Evolutionary conservation across 768 basidiomycete genomes (phyloP), one percentile per base, ranked within the genome.

Genomic region (Hypholoma sublateritium): DNA sequence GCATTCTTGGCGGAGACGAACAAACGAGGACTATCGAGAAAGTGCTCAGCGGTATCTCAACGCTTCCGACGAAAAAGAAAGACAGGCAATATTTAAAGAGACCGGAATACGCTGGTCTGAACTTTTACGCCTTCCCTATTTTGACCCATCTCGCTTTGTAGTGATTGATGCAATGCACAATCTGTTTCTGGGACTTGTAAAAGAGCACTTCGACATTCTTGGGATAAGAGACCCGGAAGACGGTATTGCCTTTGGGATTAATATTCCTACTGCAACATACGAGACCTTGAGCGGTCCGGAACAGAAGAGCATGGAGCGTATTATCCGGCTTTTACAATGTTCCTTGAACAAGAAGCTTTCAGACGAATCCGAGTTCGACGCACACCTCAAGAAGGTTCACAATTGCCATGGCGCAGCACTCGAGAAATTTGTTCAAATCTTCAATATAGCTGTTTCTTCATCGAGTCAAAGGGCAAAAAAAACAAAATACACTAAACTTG

Each of bases 81-180:
- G 56, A 14, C 34, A 53, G 4, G 32, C 25, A 11, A 54, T 65
- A 6, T 62, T 62, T 45, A 59, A 68, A 8, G 39, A 45, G 21
- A 59, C 56, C 36, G 70, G 73, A 1, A 46, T 74, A 1, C 50
- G 68, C 0, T 77, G 65, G 50, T 62, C 63, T 1, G 63, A 65
- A 44, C 57, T 64, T 13, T 46, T 56, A 6, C 53, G 53, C 12
- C 65, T 78, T 11, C 69, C 72, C 0, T 77, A 77, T 59, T 77
- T 70, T 67, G 60, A 75, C 37, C 67, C 67, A 4, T 61, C 65
- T 5, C 24, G 17, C 1, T 69, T 60, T 34, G 51, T 67, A 8
- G 59, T 73, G 1, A 59, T 77, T 14, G 75, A 80, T 53, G 45
- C 71, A 0, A 77, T 78, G 76, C 77, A 78, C 55, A 68, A 63